Evolutionary conservation across 441 rosid species (phyloP).

Genomic region (Gossypium schwendimanii): DNA sequence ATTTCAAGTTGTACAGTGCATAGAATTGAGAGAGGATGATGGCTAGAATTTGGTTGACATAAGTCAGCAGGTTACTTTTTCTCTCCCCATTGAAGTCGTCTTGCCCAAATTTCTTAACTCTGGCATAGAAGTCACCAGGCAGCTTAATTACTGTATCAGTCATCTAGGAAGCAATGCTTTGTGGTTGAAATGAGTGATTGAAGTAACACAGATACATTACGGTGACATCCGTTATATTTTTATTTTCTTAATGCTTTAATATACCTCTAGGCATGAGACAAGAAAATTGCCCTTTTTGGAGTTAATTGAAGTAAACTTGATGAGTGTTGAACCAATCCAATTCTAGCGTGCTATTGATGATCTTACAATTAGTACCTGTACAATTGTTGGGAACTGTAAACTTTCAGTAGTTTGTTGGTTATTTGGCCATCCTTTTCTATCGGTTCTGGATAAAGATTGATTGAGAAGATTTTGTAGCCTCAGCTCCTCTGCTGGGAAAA

Average conservation of each 20-base stretch:
- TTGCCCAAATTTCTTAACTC: background rate
- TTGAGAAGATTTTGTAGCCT: background rate
- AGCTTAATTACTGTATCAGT: background rate
- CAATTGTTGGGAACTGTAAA: background rate
- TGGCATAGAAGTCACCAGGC: background rate
- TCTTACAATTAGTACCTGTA: background rate
- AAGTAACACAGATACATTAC: background rate
- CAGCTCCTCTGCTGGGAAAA: background rate
- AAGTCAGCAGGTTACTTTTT: background rate
- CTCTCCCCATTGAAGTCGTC: background rate
- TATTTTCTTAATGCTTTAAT: background rate
- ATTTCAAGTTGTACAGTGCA: background rate
- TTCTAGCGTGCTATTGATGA: background rate
- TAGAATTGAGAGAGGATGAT: background rate
- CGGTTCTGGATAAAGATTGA: background rate
- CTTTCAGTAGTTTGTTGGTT: background rate
- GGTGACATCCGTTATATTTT: background rate
- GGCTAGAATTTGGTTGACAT: background rate
- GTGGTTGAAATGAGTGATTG: background rate
- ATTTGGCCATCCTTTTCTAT: background rate
- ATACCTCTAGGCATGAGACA: background rate
- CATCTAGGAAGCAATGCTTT: background rate
- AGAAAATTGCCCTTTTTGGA: background rate
- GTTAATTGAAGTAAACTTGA: background rate
- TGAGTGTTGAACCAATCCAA: background rate